These are phyloP conservation scores for Rhizopus delemar DNA, from an alignment of 371 early-diverging fungal species.

Conservation along the genomic window DNA sequence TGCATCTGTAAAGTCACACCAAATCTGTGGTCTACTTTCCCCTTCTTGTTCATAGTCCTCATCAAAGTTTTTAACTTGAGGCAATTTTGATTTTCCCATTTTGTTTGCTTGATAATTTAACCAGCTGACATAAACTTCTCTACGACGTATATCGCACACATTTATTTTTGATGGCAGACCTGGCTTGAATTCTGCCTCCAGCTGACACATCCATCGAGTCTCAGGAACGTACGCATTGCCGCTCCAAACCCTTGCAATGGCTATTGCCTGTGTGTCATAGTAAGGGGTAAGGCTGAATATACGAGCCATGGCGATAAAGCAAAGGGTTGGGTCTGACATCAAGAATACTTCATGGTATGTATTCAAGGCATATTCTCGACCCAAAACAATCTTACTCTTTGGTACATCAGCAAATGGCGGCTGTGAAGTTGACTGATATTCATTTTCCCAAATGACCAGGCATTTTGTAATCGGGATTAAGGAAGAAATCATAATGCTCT, in stretches of 20 bases:
- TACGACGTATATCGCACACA: conserved; percentile 13
- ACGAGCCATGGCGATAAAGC: conserved; percentile 33
- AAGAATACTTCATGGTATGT: conserved; percentile 36
- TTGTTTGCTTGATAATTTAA: conserved; percentile 36
- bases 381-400: conserved; percentile 13
- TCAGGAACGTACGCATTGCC: conserved; percentile 33
- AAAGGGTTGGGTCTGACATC: conserved; percentile 40
- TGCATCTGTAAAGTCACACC: neutral
- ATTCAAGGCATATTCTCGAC: conserved; percentile 21
- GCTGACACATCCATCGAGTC: conserved; percentile 22
- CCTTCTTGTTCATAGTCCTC: conserved; percentile 14
- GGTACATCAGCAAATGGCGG: conserved; percentile 13
- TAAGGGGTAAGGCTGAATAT: conserved; percentile 20
- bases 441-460: conserved; percentile 7
- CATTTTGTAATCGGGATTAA: neutral
- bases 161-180: conserved; percentile 7
- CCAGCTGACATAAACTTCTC: conserved; percentile 28
- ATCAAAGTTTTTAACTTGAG: conserved; percentile 10
- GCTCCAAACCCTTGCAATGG: conserved; percentile 43
- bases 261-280: conserved; percentile 38
- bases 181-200: conserved; percentile 12
- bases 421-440: neutral
- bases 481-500: too few species aligned
- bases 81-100: neutral
- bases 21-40: neutral